Evolutionary conservation across 768 basidiomycete species (phyloP).

Genomic region (Clitopilus hobsonii): DNA sequence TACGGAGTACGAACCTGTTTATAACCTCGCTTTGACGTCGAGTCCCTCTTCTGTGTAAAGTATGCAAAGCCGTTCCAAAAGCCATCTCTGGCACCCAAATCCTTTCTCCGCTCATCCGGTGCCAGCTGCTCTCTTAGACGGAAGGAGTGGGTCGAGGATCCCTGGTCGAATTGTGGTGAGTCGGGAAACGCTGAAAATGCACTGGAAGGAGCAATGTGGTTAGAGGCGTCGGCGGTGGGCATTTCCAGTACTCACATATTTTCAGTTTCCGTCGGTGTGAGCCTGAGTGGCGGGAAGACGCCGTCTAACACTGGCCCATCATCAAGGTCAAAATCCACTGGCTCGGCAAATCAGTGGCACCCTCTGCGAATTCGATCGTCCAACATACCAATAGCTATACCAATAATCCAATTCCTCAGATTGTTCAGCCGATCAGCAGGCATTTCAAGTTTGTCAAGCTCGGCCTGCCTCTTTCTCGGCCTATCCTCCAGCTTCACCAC

Average conservation of each 20-base stretch:
- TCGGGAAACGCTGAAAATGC: constrained; percentile 94
- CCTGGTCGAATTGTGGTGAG: constrained; percentile 80
- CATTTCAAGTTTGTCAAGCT: constrained; percentile 40
- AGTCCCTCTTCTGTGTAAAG: constrained; percentile 69
- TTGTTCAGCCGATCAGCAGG: constrained; percentile 39
- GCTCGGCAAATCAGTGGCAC: too few relatives aligned
- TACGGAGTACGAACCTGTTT: constrained; percentile 48
- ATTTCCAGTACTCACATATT: constrained; percentile 64
- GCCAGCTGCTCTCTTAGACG: constrained; percentile 58
- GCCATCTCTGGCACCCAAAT: constrained; percentile 47
- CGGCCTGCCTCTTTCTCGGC: constrained; percentile 24
- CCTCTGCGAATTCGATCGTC: background rate
- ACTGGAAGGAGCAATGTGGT: constrained; percentile 33
- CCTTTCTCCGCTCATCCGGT: constrained; percentile 18
- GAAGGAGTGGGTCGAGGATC: constrained; percentile 82
- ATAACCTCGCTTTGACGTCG: constrained; percentile 71
- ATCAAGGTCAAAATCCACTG: constrained; percentile 88
- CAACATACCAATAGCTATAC: constrained; percentile 57
- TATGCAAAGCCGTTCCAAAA: constrained; percentile 76
- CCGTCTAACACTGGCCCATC: constrained; percentile 75
- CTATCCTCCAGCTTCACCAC: constrained; percentile 26
- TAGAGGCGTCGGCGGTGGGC: background rate
- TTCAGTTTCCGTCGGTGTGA: constrained; percentile 66
- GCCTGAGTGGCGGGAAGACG: constrained; percentile 60
- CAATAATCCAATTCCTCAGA: constrained; percentile 64